These are phyloP conservation scores for Vigna nakashimae DNA, from an alignment of 306 rosid genomes.

Conservation along the genomic window DNA sequence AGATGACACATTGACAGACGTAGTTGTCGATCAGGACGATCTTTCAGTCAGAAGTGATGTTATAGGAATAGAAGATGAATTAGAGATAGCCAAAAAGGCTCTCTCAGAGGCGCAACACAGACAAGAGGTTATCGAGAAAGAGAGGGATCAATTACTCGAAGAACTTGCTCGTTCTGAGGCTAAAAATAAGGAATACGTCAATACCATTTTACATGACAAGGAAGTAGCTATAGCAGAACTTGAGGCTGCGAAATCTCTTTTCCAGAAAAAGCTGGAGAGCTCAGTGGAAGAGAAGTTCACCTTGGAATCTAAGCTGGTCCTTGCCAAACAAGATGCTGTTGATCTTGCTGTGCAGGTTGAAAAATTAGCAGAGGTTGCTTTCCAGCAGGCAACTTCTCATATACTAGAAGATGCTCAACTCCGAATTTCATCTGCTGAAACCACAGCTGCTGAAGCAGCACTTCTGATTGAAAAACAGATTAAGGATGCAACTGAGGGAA, in stretches of 20 bases:
- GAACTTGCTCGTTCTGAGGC: slow-evolving; percentile 66
- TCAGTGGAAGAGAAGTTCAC: slow-evolving; percentile 68
- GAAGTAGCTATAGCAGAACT: slow-evolving; percentile 68
- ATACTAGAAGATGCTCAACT: slow-evolving; percentile 76
- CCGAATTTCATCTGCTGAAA: slow-evolving; percentile 75
- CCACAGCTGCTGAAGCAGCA: slow-evolving; percentile 74
- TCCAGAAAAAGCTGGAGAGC: slow-evolving; percentile 64
- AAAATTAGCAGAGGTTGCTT: slow-evolving; percentile 73
- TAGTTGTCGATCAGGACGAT: slow-evolving; percentile 48
- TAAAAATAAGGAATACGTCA: slow-evolving; percentile 59
- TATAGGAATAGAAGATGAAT: slow-evolving; percentile 48
- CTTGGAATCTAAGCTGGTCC: slow-evolving; percentile 71
- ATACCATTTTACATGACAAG: slow-evolving; percentile 68
- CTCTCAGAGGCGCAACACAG: slow-evolving; percentile 62
- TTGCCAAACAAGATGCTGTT: slow-evolving; percentile 75
- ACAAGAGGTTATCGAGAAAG: slow-evolving; percentile 66
- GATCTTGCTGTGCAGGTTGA: slow-evolving; percentile 86
- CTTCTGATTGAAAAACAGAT: slow-evolving; percentile 67
- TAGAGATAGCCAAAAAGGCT: slow-evolving; percentile 50
- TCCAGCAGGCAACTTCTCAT: slow-evolving; percentile 83
- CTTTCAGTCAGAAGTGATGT: slow-evolving; percentile 52
- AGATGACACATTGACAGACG: slow-evolving; percentile 49
- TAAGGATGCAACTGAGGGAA: slow-evolving; percentile 71
- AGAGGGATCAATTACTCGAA: slow-evolving; percentile 68
- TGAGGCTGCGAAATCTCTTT: slow-evolving; percentile 69